Percentiles rank a stretch among this genome's conserved stretches.
Conservation (phyloP, 2,329 filamentous ascomycete genomes). For the Plenodomus tracheiphilus region DNA sequence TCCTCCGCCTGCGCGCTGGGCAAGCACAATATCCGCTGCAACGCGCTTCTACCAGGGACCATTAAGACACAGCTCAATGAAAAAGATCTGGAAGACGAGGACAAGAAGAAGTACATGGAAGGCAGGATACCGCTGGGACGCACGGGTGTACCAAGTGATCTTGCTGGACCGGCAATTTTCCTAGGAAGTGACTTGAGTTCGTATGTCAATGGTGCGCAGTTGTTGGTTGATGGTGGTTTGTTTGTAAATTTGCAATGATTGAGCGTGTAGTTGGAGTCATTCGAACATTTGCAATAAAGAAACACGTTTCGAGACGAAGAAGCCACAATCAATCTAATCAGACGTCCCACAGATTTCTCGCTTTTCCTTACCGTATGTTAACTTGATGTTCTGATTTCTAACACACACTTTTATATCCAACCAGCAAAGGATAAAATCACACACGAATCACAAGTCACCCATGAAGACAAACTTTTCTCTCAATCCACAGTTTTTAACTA, state of each 20-base stretch:
- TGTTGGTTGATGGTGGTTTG: constrained; percentile 84
- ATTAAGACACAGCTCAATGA: constrained; percentile 85
- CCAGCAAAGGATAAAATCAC: too few species aligned
- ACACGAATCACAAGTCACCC: too few species aligned
- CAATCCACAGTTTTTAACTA: too few species aligned
- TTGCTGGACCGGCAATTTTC: constrained; percentile 84
- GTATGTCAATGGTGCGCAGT: constrained; percentile 70
- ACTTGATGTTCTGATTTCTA: too few species aligned
- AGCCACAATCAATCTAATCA: too few species aligned
- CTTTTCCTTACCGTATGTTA: too few species aligned
- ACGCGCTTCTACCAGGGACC: constrained; percentile 81
- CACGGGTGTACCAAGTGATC: constrained; percentile 59
- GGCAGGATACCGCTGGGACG: constrained; percentile 71
- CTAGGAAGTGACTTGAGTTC: constrained; percentile 70
- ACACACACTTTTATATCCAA: too few species aligned
- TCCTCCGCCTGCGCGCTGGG: constrained; percentile 79
- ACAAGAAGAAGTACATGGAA: constrained; percentile 78
- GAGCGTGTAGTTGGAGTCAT: too few species aligned
- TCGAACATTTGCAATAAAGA: too few species aligned
- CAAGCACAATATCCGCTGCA: constrained; percentile 75
- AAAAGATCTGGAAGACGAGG: constrained; percentile 72
- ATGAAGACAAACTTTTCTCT: too few species aligned
- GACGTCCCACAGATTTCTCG: too few species aligned
- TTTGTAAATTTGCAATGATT: constrained; percentile 73
- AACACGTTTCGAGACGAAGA: too few species aligned